Percentiles rank a stretch among this genome's conserved stretches.
Conservation (phyloP, 2,329 filamentous ascomycete genomes). For the Colletotrichum euphorbiae region DNA sequence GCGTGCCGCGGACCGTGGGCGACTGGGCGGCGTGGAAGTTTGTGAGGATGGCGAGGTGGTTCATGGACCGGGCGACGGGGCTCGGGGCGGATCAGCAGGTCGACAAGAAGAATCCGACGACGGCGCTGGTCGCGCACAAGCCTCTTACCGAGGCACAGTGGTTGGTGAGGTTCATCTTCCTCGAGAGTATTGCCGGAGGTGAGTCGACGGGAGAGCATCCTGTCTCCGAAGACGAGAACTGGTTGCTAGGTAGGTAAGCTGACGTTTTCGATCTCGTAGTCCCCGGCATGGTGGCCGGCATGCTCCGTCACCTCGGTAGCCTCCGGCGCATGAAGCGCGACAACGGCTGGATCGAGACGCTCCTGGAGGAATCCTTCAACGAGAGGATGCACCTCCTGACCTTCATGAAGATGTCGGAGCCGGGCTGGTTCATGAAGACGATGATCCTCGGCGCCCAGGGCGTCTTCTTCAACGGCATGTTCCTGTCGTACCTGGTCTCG, state of each 20-base stretch:
- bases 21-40: constrained; percentile 84
- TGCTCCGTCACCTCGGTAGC: constrained; percentile 88
- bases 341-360: constrained; percentile 95
- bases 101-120: constrained; percentile 68
- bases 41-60: constrained; percentile 80
- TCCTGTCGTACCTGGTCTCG: constrained; percentile 87
- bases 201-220: not conserved
- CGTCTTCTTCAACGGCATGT: constrained; percentile 96
- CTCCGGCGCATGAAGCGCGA: constrained; percentile 89
- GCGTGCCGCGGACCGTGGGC: constrained; percentile 76
- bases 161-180: constrained; percentile 73
- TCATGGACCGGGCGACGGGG: constrained; percentile 85
- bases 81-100: constrained; percentile 77
- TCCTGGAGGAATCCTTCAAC: constrained; percentile 91
- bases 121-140: constrained; percentile 63
- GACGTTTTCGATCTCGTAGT: constrained; percentile 57
- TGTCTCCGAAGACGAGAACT: too few species aligned
- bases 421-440: constrained; percentile 86
- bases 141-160: constrained; percentile 88
- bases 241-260: constrained; percentile 7
- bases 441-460: constrained; percentile 94
- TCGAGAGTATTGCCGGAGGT: constrained; percentile 88
- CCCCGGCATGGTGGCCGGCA: constrained; percentile 96
- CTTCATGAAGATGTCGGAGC: constrained; percentile 86
- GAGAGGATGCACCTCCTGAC: constrained; percentile 92